Conservation (phyloP, 768 basidiomycete genomes). For the Lentinula raphanica region DNA sequence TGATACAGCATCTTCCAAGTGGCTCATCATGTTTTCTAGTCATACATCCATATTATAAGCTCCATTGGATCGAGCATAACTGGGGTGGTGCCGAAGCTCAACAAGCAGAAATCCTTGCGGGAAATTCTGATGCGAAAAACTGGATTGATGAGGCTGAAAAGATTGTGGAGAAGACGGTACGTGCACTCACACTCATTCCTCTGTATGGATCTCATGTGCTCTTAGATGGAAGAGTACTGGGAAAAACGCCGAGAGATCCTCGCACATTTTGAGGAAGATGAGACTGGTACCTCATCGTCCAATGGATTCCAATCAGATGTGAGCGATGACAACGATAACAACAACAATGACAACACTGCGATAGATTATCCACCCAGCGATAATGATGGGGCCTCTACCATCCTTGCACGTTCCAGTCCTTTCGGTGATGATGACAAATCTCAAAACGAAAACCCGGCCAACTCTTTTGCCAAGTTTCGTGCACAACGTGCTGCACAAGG, state of each 20-base stretch:
- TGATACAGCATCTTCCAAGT: too few species aligned
- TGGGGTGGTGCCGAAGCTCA: slow-evolving; percentile 10
- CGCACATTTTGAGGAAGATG: background rate
- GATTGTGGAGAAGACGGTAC: slow-evolving; percentile 3
- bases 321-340: background rate
- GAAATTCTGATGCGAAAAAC: slow-evolving; percentile 3
- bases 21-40: background rate
- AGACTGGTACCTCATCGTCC: background rate
- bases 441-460: background rate
- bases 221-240: slow-evolving; percentile 3
- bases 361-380: too few species aligned
- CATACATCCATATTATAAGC: slow-evolving; percentile 5
- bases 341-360: too few species aligned
- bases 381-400: too few species aligned
- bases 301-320: background rate
- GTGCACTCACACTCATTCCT: background rate
- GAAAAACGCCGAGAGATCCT: background rate
- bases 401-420: background rate
- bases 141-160: slow-evolving; percentile 6
- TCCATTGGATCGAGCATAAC: background rate
- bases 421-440: background rate
- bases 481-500: background rate
- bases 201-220: background rate
- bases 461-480: background rate
- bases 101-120: background rate